A percentile compares a stretch with the other conserved stretches of the same genome.
Conservation (phyloP, 2,329 filamentous ascomycete species). For the Ceratocystis smalleyi region DNA sequence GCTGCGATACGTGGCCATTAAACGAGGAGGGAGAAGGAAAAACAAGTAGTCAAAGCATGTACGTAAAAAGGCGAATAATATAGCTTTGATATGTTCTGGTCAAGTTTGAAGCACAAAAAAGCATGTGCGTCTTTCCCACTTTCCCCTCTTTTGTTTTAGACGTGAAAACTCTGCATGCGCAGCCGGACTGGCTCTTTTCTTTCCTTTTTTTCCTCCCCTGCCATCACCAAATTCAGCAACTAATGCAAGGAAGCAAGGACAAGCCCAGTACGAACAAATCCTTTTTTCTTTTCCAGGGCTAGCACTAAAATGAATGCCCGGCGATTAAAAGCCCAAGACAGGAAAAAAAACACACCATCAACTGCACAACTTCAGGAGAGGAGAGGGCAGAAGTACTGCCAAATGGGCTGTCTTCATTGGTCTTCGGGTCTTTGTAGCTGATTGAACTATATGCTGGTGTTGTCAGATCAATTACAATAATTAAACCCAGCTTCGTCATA, state of each 20-base stretch:
- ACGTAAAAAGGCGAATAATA: too few species aligned
- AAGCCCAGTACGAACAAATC: not conserved
- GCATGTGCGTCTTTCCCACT: not conserved
- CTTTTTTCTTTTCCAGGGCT: not conserved
- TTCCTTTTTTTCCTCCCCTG: too few species aligned
- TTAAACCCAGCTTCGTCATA: not conserved
- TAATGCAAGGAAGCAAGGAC: not conserved
- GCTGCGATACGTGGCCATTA: too few species aligned
- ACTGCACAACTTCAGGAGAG: too few species aligned
- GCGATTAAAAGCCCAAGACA: not conserved
- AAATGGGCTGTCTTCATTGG: not conserved
- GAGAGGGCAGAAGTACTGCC: too few species aligned
- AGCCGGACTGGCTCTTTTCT: not conserved
- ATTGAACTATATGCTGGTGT: too few species aligned
- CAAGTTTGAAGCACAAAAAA: too few species aligned
- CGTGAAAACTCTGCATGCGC: constrained; percentile 9
- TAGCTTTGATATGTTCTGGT: too few species aligned
- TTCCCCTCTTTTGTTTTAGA: not conserved
- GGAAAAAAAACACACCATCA: too few species aligned
- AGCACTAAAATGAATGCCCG: not conserved
- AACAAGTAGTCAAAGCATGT: too few species aligned
- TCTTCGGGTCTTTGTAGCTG: not conserved
- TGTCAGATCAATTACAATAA: too few species aligned
- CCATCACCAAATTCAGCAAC: not conserved
- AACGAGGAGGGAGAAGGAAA: too few species aligned